Conservation (phyloP, 805 yeast genomes). For the Wickerhamomyces kurtzmanii region DNA sequence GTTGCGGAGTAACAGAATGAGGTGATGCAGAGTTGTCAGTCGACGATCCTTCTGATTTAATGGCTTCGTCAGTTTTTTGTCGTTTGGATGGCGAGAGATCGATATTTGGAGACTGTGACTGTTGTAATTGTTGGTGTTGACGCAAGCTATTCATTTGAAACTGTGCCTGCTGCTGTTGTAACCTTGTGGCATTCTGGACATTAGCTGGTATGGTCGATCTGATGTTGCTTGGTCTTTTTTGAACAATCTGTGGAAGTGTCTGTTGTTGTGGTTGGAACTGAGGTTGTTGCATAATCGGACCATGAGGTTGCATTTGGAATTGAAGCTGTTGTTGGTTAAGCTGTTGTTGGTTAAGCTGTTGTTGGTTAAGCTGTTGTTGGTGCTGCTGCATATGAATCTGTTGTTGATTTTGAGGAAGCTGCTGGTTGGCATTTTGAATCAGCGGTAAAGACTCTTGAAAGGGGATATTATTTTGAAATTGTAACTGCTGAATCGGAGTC, state of each 20-base stretch:
- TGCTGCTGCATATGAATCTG: conserved; percentile 17
- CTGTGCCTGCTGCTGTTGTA: conserved; percentile 26
- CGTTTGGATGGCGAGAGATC: too few species aligned
- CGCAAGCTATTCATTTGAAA: conserved; percentile 39
- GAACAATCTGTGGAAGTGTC: not conserved
- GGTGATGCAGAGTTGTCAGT: too few species aligned
- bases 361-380: conserved; percentile 17
- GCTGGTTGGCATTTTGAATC: conserved; percentile 9
- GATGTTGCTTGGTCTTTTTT: not conserved
- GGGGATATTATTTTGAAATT: not conserved
- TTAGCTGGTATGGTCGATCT: too few species aligned
- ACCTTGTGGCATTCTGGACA: conserved; percentile 15
- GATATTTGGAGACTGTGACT: conserved; percentile 8
- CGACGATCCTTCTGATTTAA: too few species aligned
- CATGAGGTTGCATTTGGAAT: conserved; percentile 4
- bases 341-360: conserved; percentile 14
- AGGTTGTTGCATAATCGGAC: conserved; percentile 4
- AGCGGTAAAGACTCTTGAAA: not conserved
- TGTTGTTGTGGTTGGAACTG: conserved; percentile 14
- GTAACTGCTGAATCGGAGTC: conserved; percentile 17
- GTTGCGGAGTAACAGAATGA: too few species aligned
- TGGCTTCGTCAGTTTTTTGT: too few species aligned
- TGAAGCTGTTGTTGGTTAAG: conserved; percentile 9
- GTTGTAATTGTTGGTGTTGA: conserved; percentile 23
- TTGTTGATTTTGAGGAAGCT: conserved; percentile 17